Percentiles rank a stretch among this genome's conserved stretches.
Evolutionary conservation across 495 filamentous ascomycete species (phyloP).

Genomic region (Penicillium waksmanii): DNA sequence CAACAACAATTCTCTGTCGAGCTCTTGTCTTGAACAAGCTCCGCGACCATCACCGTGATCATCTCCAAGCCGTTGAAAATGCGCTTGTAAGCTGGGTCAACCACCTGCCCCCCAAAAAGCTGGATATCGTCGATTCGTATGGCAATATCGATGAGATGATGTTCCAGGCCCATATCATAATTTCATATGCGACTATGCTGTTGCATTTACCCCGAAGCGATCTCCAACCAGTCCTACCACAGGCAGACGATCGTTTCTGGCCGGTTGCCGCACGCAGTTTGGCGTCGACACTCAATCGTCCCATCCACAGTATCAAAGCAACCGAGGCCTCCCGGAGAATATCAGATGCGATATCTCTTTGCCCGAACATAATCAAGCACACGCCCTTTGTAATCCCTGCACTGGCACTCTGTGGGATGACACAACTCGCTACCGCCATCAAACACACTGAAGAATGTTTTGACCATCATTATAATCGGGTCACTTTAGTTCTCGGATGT

Average conservation of each 20-base stretch:
- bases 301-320: conserved; percentile 48
- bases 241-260: conserved; percentile 34
- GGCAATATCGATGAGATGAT: conserved; percentile 52
- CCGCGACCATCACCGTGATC: conserved; percentile 42
- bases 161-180: conserved; percentile 47
- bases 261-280: conserved; percentile 34
- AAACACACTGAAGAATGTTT: conserved; percentile 44
- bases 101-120: conserved; percentile 43
- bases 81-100: conserved; percentile 51
- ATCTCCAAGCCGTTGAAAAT: conserved; percentile 49
- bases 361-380: conserved; percentile 43
- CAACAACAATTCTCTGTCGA: conserved; percentile 39
- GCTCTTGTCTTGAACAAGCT: conserved; percentile 42
- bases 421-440: conserved; percentile 42
- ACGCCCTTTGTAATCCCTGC: conserved; percentile 42
- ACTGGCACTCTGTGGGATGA: conserved; percentile 41
- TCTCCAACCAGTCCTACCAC: conserved; percentile 35
- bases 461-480: conserved; percentile 48
- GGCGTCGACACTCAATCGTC: conserved; percentile 41
- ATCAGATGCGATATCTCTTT: conserved; percentile 43
- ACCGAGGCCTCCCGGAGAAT: conserved; percentile 46
- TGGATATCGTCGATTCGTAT: conserved; percentile 48
- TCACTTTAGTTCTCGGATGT: conserved; percentile 43
- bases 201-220: conserved; percentile 48
- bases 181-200: conserved; percentile 46